Evolutionary conservation across 2,329 filamentous ascomycete species (phyloP), one percentile per base, ranked within the genome.

Genomic region (Verticillium isaacii): DNA sequence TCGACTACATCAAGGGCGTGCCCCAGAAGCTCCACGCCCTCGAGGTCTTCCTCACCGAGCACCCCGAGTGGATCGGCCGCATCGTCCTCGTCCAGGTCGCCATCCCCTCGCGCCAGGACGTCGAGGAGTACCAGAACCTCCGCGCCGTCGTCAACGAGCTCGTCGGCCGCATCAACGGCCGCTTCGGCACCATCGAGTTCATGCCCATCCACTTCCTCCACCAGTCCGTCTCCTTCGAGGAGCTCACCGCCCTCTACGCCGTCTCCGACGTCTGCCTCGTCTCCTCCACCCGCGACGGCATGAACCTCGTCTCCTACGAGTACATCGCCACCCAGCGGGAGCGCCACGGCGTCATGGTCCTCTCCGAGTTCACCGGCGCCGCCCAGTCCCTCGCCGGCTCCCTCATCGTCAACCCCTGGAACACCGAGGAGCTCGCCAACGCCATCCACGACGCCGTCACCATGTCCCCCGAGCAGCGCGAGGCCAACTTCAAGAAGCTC

Each of bases 151-250:
- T 97, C 72, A 99, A 98, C 74, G 95, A 99, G 79, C 85, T 98
- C 12, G 94, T 98, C 15, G 95, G 95, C 41, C 87, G 94, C 64
- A 98, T 99, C 79, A 99, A 99, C 73, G 95, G 95, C 71, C 93
- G 91, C 73, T 98, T 97, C 71, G 93, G 94, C 74, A 97, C 93
- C 36, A 90, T 98, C 71, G 94, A 98, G 76, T 98, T 97, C 79
- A 97, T 96, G 90, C 95, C 95, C 1, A 98, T 99, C 69, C 95
- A 98, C 77, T 98, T 97, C 80, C 88, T 98, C 70, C 95, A 98
- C 80, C 96, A 97, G 78, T 96, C 92, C 5, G 93, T 98, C 71
- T 88, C 88, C 57, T 97, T 98, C 69, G 93, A 97, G 68, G 95
- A 98, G 78, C 86, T 99, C 39, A 93, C 96, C 58, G 93, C 93